Evolutionary conservation across 352 stramenopile genomes (phyloP), one percentile per base, ranked within the genome.

Genomic region (Pythium apleroticum): DNA sequence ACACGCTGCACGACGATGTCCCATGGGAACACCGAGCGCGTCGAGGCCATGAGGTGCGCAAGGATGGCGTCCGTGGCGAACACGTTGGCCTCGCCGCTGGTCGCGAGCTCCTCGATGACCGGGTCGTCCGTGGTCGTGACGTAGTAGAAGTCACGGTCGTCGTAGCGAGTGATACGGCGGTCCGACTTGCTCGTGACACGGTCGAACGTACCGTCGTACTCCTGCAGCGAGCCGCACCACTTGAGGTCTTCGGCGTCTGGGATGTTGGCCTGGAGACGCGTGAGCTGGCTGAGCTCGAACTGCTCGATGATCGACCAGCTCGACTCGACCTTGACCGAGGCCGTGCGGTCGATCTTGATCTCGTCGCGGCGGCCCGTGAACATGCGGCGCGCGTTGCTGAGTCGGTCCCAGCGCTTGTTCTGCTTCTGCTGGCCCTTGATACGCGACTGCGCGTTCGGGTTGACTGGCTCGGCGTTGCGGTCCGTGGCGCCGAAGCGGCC

Each of bases 21-120:
- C 97, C 97, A 99, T 20, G 96, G 95, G 76, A 98, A 98, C 3
- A 99, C 93, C 15, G 92, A 98, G 49, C 97, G 88, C 25, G 95
- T 93, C 66, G 81, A 98, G 14, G 93, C 89, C 96, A 99, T 99
- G 24, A 99, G 85, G 75, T 99, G 96, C 53, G 96, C 75, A 56
- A 99, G 71, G 62, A 99, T 98, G 41, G 96, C 91, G 76, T 99
- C 97, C 1, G 97, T 99, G 24, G 95, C 94, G 76, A 98, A 99
- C 55, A 99, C 96, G 28, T 95, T 97, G 28, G 81, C 96, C 22
- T 91, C 79, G 55, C 83, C 89, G 63, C 96, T 81, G 58, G 97
- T 94, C 4, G 93, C 93, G 27, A 98, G 76, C 68, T 97, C 78
- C 71, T 98, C 95, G 62, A 99, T 96, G 14, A 98, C 86, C 12